Percentiles rank a stretch among this genome's conserved stretches.
phyloP scores from a whole-genome alignment of 2,329 filamentous ascomycete genomes.

The Lizonia empirigonia region DNA sequence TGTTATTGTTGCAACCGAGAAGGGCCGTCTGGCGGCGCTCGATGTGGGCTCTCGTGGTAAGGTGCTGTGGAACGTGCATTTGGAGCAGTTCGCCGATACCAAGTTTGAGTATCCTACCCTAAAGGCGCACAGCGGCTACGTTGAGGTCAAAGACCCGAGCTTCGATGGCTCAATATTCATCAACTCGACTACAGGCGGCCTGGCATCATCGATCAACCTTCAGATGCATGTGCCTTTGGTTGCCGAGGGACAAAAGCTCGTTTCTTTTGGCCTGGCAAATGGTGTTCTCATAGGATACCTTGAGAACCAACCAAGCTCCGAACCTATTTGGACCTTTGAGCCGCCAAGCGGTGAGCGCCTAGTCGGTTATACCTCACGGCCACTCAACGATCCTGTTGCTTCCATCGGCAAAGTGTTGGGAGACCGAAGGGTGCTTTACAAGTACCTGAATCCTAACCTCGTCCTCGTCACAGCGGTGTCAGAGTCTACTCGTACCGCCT shows the following conservation, averaged over 20 bases:
- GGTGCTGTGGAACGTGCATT: constrained; percentile 75
- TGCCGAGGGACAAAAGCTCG: constrained; percentile 30
- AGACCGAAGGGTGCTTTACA: constrained; percentile 92
- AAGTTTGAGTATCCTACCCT: constrained; percentile 66
- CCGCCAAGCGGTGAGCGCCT: constrained; percentile 71
- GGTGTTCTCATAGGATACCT: constrained; percentile 43
- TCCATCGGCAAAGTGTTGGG: constrained; percentile 94
- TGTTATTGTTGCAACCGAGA: constrained; percentile 77
- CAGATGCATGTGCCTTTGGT: constrained; percentile 17
- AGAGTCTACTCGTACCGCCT: constrained; percentile 63
- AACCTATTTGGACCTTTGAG: constrained; percentile 71
- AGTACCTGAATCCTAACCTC: constrained; percentile 90
- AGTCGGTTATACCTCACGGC: constrained; percentile 68
- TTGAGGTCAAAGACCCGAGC: constrained; percentile 38
- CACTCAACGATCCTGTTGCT: constrained; percentile 82
- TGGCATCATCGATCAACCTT: constrained; percentile 28
- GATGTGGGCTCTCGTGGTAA: constrained; percentile 76
- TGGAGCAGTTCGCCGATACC: constrained; percentile 62
- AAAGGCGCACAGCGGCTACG: constrained; percentile 40
- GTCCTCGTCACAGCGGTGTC: constrained; percentile 74
- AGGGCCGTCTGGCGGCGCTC: constrained; percentile 79
- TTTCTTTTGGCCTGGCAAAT: constrained; percentile 42
- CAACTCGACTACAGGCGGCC: constrained; percentile 43
- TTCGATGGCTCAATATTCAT: constrained; percentile 35
- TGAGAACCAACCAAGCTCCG: constrained; percentile 26